Conservation (phyloP, 495 filamentous ascomycete species). For the Neurospora sp. region DNA sequence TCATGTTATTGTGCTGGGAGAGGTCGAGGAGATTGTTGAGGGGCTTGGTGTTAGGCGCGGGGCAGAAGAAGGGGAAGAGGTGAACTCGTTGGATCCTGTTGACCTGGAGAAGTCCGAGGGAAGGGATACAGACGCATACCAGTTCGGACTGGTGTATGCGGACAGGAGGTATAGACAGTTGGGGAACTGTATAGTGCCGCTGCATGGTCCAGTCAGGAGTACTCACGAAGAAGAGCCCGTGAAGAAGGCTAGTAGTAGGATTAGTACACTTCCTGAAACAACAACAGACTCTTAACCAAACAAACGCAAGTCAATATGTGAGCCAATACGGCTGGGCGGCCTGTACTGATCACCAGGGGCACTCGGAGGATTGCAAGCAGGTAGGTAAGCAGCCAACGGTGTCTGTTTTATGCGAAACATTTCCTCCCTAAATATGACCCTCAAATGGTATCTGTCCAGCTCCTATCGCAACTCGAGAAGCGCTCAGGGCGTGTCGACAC, state of each 20-base stretch:
- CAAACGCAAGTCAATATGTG: not conserved
- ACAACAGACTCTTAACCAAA: not conserved
- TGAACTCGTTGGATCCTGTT: not conserved
- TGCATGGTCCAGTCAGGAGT: not conserved
- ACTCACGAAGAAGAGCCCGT: not conserved
- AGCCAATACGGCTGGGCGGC: not conserved
- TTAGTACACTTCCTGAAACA: not conserved
- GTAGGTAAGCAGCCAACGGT: not conserved
- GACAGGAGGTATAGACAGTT: constrained; percentile 33
- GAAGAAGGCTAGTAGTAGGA: not conserved
- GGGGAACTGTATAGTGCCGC: constrained; percentile 19
- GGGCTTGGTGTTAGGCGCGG: constrained; percentile 6
- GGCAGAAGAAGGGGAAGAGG: not conserved
- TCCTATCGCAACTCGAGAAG: not conserved
- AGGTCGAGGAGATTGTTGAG: constrained; percentile 34
- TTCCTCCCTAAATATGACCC: not conserved
- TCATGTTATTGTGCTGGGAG: constrained; percentile 47
- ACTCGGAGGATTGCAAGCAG: not conserved
- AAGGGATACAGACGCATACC: not conserved
- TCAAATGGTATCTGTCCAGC: not conserved
- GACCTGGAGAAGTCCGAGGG: not conserved
- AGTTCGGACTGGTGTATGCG: constrained; percentile 31
- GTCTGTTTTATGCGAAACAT: not conserved
- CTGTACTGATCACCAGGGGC: not conserved
- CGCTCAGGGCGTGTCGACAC: not conserved